Base-by-base conservation (phyloP, 2,329 filamentous ascomycete species). In the Xylariaceae sp. region DNA sequence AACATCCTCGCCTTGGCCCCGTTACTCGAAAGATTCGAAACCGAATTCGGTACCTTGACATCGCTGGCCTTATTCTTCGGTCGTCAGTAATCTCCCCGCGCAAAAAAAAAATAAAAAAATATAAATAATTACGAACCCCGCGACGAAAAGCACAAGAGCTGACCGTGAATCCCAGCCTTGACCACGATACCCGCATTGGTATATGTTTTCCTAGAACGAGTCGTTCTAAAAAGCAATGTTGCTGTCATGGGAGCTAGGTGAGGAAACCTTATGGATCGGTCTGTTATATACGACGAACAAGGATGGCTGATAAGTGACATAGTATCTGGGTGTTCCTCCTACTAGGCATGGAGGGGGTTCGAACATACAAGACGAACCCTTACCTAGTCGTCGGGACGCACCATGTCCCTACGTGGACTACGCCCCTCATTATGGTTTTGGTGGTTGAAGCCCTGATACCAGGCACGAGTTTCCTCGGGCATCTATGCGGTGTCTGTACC, bases 261-360 rank as follows among this genome's bases (percentile, higher is more conserved):
- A 64, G 78, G 53, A 41, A 37, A 4, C 9, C 9, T 39, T 26
- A 19, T 19, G 19, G 0, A 19, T 19, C 19, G 19, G 8, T 40
- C 41, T 3, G 9, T 50, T 43, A 30, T 49, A 2, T 51, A 34
- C 54, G 19, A 27, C n/a, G 46, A 11, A 26, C 19, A 19, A 31
- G 31, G 9, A n/a, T 49, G 59, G 44, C 64, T 70, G 32, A 66
- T 50, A 37, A 26, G 40, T n/a, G 40, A 58, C 30, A 26, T 60
- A 96, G 91, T 70, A 81, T 96, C 53, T 96, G 92, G 90, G 87
- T 95, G 0, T 96, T 97, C 70, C 80, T 96, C 30, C 79, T 99
- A 27, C 78, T 97, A 37, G 87, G 85, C 42, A 83, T 87, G 60
- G 92, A 97, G 72, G 86, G 90, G 4, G 87, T 96, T 61, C 89